Evolutionary conservation across 2,329 filamentous ascomycete genomes (phyloP), one percentile per base, ranked within the genome.

Genomic region (Chlorencoelia australis): DNA sequence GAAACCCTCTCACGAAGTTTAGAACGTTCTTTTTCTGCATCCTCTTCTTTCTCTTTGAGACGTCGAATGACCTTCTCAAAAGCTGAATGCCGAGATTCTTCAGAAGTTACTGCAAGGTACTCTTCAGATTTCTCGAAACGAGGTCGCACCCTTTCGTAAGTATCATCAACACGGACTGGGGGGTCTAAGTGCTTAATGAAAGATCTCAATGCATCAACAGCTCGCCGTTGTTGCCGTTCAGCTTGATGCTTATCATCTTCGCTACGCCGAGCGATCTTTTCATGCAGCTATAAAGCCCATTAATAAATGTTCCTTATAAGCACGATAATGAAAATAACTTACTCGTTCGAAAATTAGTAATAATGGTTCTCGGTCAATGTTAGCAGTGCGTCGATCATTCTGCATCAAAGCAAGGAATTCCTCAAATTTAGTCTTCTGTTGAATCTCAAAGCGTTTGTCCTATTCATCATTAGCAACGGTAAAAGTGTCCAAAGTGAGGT

Each of bases 51-150:
- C 50, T 96, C 89, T 56, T 80, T 84, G n/a, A 95, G 67, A 33
- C 91, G 84, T 43, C 84, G 82, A 50, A 95, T 78, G 52, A 87
- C 76, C 63, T 94, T 96, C 40, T 95, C 88, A 62, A 95, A 96
- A 10, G 86, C 89, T 47, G 73, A 71, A 44, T 79, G 77, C 40
- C 88, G 82, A 43, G 82, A 69, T 35, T 94, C 86, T 47, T 98
- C 91, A 28, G 82, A 80, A 46, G 79, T 69, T 32, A 96, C 72
- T 35, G 81, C 81, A 59, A 81, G 75, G 63, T 84, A 98, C 59
- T 96, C 91, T 41, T 87, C 78, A 50, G 74, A 75, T 55, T 83
- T 83, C 51, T 83, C 76, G 46, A 98, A 69, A 44, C 85, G 81
- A 49, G 79, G 69, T 56, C 79, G 80, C 55, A 95, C 75, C 65